A percentile compares a stretch with the other conserved stretches of the same genome.
These are phyloP conservation scores for Zalaria sp. DNA, from an alignment of 2,329 filamentous ascomycete species.

Conservation along the genomic window DNA sequence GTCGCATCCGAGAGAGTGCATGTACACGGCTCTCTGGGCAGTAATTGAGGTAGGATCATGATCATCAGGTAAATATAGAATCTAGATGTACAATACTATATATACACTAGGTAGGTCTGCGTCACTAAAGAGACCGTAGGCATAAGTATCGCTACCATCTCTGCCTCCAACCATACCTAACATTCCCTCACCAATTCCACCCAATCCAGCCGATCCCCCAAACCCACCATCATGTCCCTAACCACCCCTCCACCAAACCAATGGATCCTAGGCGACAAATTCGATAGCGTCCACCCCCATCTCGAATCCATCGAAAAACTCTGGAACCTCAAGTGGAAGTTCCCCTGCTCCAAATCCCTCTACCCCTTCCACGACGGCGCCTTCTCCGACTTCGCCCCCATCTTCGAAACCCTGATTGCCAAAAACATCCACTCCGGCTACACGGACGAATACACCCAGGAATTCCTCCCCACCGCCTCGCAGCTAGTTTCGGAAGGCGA, in stretches of 20 bases:
- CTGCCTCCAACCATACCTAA: no score
- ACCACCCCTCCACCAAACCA: slow-evolving; percentile 4
- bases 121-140: no score
- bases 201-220: neutral
- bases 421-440: slow-evolving; percentile 24
- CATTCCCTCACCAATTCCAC: no score
- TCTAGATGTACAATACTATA: no score
- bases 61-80: no score
- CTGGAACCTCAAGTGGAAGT: slow-evolving; percentile 23
- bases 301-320: slow-evolving; percentile 46
- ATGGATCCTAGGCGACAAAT: slow-evolving; percentile 31
- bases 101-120: no score
- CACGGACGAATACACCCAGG: slow-evolving; percentile 20
- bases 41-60: no score
- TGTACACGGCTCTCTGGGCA: no score
- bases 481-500: slow-evolving; percentile 17
- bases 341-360: slow-evolving; percentile 15
- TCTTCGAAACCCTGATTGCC: slow-evolving; percentile 21
- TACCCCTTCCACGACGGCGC: slow-evolving; percentile 21
- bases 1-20: no score
- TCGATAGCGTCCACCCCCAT: slow-evolving; percentile 37
- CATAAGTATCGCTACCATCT: no score
- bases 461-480: slow-evolving; percentile 21
- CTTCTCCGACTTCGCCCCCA: slow-evolving; percentile 23
- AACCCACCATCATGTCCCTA: slow-evolving; percentile 1